Evolutionary conservation across 306 rosid species (phyloP), one percentile per base, ranked within the genome.

Genomic region (Pyrus bretschneideri): DNA sequence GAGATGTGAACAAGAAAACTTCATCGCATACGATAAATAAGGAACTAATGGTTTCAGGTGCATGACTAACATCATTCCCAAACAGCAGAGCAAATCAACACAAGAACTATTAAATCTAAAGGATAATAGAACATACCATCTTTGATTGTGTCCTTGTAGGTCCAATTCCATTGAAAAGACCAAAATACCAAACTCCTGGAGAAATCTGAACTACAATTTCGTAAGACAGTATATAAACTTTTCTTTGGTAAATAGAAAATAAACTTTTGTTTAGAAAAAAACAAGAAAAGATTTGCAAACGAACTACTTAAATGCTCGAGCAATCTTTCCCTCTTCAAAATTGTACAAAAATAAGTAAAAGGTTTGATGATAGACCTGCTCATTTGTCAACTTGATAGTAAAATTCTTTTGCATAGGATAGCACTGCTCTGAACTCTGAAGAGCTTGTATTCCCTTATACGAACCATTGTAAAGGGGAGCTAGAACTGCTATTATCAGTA

Each of bases 151-250:
- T 89, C 82, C 98, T 88, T 61, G 90, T 67, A 60, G 90, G 72
- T 81, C 98, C 99, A 71, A 92, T 83, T 78, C 99, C 99, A 62
- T 95, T 95, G 90, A 95, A 95, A 73, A 95, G 85, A 76, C 99
- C 99, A 65, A 95, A 87, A 81, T 90, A 92, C 93, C 97, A 95
- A 78, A 86, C 92, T 70, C 99, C 99, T 80, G 98, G 88, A 85
- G 97, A 82, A 87, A 95, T 92, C 99, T 95, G 89, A 81, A 87
- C 52, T 81, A 79, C 35, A 82, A 61, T 55, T 63, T 74, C 40
- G 58, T 72, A 60, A 51, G 63, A 67, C 79, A 13, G 19, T 49
- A 52, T 49, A 52, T 31, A 12, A 40, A 30, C 12, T 69, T 46
- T 25, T 80, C 25, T 27, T 27, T 14, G 33, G 35, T 27, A 29